These are phyloP conservation scores for Sistotremastrum suecicum DNA, from an alignment of 768 basidiomycete genomes.

Conservation along the genomic window DNA sequence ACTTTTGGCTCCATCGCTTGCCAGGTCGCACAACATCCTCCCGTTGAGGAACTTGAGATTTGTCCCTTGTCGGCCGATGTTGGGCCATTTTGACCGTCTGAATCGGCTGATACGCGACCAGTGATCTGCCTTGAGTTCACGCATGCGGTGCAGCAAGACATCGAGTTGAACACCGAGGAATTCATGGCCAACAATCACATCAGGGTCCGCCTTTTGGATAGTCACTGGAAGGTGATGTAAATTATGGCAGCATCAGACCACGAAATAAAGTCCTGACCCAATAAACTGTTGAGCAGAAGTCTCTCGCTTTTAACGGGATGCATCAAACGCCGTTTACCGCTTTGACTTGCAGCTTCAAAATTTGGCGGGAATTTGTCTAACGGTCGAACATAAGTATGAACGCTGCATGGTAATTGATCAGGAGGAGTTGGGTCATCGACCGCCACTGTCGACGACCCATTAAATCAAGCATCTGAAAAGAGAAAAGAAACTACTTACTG, in stretches of 20 bases:
- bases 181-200: conserved; percentile 89
- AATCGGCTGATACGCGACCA: conserved; percentile 93
- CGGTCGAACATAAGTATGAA: conserved; percentile 83
- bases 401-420: conserved; percentile 66
- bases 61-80: conserved; percentile 65
- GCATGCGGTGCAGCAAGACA: conserved; percentile 81
- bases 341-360: conserved; percentile 59
- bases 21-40: conserved; percentile 80
- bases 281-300: conserved; percentile 66
- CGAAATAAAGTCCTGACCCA: conserved; percentile 32
- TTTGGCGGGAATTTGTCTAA: conserved; percentile 74
- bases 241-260: neutral
- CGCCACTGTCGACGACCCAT: conserved; percentile 34
- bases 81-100: conserved; percentile 70
- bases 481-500: conserved; percentile 23
- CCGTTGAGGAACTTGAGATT: conserved; percentile 79
- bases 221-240: conserved; percentile 29
- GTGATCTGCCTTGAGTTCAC: conserved; percentile 79
- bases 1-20: conserved; percentile 91
- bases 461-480: too few species aligned
- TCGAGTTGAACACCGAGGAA: conserved; percentile 85
- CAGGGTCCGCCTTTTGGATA: conserved; percentile 80
- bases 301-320: conserved; percentile 70
- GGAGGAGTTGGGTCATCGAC: conserved; percentile 90
- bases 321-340: conserved; percentile 53